These are phyloP conservation scores for Caloboletus firmus DNA, from an alignment of 1,284 basidiomycete species.

Conservation along the genomic window DNA sequence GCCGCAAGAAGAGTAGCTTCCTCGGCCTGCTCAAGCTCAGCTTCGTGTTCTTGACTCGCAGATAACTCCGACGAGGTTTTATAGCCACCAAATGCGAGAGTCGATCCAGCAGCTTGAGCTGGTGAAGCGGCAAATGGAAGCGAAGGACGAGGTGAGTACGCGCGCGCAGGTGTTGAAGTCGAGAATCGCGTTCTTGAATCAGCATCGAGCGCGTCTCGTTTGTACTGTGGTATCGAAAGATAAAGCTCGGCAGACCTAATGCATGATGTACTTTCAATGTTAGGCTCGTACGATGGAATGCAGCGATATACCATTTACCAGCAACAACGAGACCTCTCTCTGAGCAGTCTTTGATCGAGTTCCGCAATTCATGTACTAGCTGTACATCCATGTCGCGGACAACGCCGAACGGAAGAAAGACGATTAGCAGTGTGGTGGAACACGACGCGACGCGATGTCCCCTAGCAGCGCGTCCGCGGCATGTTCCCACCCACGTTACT, in stretches of 20 bases:
- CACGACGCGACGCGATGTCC: neutral
- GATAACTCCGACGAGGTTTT: slow-evolving; percentile 25
- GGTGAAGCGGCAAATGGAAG: slow-evolving; percentile 41
- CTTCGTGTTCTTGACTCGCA: slow-evolving; percentile 39
- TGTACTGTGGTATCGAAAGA: slow-evolving; percentile 55
- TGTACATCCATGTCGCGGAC: slow-evolving; percentile 30
- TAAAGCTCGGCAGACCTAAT: slow-evolving; percentile 73
- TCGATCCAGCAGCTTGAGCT: slow-evolving; percentile 24
- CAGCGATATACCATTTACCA: slow-evolving; percentile 65
- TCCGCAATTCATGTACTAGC: slow-evolving; percentile 47
- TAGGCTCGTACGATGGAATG: slow-evolving; percentile 9
- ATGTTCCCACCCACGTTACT: slow-evolving; percentile 18
- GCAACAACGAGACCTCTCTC: slow-evolving; percentile 59
- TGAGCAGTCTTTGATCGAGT: slow-evolving; percentile 59
- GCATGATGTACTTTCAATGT: slow-evolving; percentile 14
- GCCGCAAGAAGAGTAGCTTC: slow-evolving; percentile 71
- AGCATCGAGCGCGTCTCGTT: slow-evolving; percentile 36
- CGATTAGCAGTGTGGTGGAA: neutral
- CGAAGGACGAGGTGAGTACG: slow-evolving; percentile 42
- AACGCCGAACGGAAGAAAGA: neutral
- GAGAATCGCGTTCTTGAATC: slow-evolving; percentile 37
- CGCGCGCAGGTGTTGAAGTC: slow-evolving; percentile 54
- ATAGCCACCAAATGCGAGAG: slow-evolving; percentile 30
- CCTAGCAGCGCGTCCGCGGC: neutral
- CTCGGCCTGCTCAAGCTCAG: slow-evolving; percentile 59